Conservation (phyloP, 1,284 basidiomycete species). For the Tilletia setariae region DNA sequence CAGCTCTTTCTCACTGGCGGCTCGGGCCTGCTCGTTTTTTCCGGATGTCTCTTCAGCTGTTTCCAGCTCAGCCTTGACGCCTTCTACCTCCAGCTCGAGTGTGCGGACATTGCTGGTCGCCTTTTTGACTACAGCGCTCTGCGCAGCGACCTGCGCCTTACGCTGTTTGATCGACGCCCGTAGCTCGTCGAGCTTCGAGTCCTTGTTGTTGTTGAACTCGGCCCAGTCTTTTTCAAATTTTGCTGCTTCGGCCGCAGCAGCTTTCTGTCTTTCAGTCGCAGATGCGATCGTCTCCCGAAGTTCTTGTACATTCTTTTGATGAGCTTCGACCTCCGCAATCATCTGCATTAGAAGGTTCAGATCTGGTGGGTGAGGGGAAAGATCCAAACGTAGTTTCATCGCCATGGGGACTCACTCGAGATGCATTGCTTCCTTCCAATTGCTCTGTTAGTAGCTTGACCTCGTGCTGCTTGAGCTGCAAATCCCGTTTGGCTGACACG, state of each 20-base stretch:
- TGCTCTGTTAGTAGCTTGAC: constrained; percentile 78
- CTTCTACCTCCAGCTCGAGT: constrained; percentile 79
- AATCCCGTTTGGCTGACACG: constrained; percentile 66
- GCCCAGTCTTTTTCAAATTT: constrained; percentile 93
- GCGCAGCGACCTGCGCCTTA: constrained; percentile 76
- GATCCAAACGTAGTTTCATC: neutral
- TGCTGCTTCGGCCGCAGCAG: constrained; percentile 72
- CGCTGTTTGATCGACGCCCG: constrained; percentile 75
- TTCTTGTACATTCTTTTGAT: constrained; percentile 67
- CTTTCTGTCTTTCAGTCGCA: constrained; percentile 73
- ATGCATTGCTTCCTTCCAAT: constrained; percentile 81
- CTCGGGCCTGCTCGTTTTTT: constrained; percentile 65
- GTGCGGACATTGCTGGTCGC: constrained; percentile 86
- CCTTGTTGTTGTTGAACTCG: constrained; percentile 98
- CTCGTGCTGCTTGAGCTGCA: constrained; percentile 88
- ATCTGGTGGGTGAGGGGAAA: neutral
- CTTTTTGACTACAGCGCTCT: constrained; percentile 74
- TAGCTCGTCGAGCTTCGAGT: constrained; percentile 89
- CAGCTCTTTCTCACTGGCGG: constrained; percentile 67
- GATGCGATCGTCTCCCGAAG: constrained; percentile 66
- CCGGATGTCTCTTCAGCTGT: constrained; percentile 63
- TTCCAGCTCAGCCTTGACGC: constrained; percentile 75
- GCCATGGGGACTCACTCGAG: constrained; percentile 63
- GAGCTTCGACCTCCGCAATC: constrained; percentile 72
- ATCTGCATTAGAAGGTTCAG: constrained; percentile 60